These are phyloP conservation scores for Neofusicoccum kwambonambiense DNA, from an alignment of 2,329 filamentous ascomycete genomes.

Conservation along the genomic window DNA sequence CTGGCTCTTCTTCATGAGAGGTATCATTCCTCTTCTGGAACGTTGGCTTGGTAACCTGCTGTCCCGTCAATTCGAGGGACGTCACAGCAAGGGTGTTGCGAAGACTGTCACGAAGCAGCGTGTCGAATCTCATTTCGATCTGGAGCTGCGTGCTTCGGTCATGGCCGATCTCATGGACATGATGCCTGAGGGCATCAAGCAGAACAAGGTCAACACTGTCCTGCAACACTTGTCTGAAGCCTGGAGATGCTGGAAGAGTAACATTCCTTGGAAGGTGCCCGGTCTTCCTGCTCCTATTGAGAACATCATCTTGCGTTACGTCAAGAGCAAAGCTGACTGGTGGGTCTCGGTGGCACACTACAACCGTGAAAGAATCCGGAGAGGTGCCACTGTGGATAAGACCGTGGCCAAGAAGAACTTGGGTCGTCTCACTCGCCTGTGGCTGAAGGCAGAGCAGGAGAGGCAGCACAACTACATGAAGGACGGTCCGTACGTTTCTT, in stretches of 20 bases:
- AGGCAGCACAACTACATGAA: conserved; percentile 99
- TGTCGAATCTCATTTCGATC: conserved; percentile 96
- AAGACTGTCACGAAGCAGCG: conserved; percentile 99
- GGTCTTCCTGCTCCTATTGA: conserved; percentile 95
- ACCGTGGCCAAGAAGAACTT: conserved; percentile 99
- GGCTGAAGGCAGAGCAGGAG: conserved; percentile 98
- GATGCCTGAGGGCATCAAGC: conserved; percentile 99
- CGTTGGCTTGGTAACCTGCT: conserved; percentile 96
- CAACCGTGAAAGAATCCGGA: conserved; percentile 93
- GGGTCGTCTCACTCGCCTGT: conserved; percentile 87
- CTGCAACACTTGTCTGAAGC: conserved; percentile 96
- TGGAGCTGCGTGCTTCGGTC: conserved; percentile 94
- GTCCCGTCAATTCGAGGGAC: conserved; percentile 95
- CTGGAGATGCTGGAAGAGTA: conserved; percentile 99
- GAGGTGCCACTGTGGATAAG: conserved; percentile 97
- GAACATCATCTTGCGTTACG: conserved; percentile 97
- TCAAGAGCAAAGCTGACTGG: conserved; percentile 99
- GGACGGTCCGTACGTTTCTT: conserved; percentile 96
- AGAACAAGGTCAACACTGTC: conserved; percentile 98
- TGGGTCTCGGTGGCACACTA: conserved; percentile 99
- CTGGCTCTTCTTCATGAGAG: conserved; percentile 99
- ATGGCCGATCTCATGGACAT: conserved; percentile 99
- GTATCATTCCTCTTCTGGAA: conserved; percentile 94
- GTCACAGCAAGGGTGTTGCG: conserved; percentile 97
- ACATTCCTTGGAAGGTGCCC: conserved; percentile 99